Evolutionary conservation across 2,329 filamentous ascomycete genomes (phyloP), one percentile per base, ranked within the genome.

Genomic region (Fusarium nanum): DNA sequence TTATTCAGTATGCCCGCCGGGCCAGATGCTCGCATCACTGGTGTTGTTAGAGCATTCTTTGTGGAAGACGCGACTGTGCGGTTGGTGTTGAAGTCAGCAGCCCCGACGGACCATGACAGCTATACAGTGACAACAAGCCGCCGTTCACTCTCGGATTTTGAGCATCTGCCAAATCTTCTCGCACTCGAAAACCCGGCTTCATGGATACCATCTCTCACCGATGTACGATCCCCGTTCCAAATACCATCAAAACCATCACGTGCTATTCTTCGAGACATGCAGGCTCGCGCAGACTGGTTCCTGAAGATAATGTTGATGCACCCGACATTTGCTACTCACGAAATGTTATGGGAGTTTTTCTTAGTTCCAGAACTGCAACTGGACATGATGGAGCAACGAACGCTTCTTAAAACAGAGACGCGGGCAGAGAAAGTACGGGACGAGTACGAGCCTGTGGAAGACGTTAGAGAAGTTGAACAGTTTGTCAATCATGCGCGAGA

Each of bases 311-410:
- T 99, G 68, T 86, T 99, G 27, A 86, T 88, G 11, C 96, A 99
- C 76, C 92, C 95, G 6, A 98, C 96, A 0, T 98, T 99, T 77
- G 88, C 93, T 1, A 97, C 93, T 1, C 97, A 99, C 76, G 96
- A 99, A 82, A 93, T 98, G 78, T 86, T 99, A 4, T 99, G 96
- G 97, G 96, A 99, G 75, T 99, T 99, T 81, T 97, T 99, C 80
- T 86, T 99, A 1, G 94, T 99, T 14, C 96, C 96, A 2, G 96
- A 99, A 73, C 89, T 99, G 52, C 93, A 97, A 77, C 87, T 93
- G 1, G 90, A 93, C 22, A 93, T 94, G 88, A 95, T 98, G 86
- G 91, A 93, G 56, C 91, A 97, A 78, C 89, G 96, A 52, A 97
- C 93, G 68, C 89, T 90, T 58, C 89, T 94, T 67, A 99, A 99